Evolutionary conservation across 768 basidiomycete genomes (phyloP), one percentile per base, ranked within the genome.

Genomic region (Galerina marginata): DNA sequence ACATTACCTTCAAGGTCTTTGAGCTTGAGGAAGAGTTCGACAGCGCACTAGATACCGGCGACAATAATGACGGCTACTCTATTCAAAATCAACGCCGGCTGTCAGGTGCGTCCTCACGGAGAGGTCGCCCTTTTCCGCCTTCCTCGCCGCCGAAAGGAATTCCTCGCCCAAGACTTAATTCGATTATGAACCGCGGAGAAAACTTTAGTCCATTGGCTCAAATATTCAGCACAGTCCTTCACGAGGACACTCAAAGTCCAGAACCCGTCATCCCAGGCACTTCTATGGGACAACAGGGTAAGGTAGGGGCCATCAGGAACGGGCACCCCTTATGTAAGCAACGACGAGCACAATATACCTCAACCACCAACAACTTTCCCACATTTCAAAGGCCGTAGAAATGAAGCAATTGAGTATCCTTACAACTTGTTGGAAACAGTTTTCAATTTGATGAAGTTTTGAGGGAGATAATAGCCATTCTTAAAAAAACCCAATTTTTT

Each of bases 1-100:
- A 57, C n/a, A 54, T 20, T 49, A 15, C 23, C 42, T 36, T 16
- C 44, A 56, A 92, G 88, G 86, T 95, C 16, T 95, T 95, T 66
- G 90, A 93, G 63, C 80, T 94, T 10, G 89, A 89, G 67, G 89
- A 90, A 15, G 85, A 89, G 51, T 76, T 82, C 25, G 85, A 81
- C 5, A 85, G 82, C 64, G 88, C 87, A 6, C 75, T 89, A 9
- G 87, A 87, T 62, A 80, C 75, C 10, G 70, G 67, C 5, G 85
- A 87, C 36, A 69, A 71, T 39, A 60, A 68, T 33, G 71, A 71
- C 42, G 54, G 52, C 33, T 58, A 60, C 47, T 64, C 63, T 6
- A 58, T 64, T 47, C 60, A 62, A 3, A 48, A 60, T 45, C 65
- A 65, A 12, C 69, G 69, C 16, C 68, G 65, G 23, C 51, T 66